Evolutionary conservation across 495 filamentous ascomycete species (phyloP).

Genomic region (Eremomyces bilateralis): DNA sequence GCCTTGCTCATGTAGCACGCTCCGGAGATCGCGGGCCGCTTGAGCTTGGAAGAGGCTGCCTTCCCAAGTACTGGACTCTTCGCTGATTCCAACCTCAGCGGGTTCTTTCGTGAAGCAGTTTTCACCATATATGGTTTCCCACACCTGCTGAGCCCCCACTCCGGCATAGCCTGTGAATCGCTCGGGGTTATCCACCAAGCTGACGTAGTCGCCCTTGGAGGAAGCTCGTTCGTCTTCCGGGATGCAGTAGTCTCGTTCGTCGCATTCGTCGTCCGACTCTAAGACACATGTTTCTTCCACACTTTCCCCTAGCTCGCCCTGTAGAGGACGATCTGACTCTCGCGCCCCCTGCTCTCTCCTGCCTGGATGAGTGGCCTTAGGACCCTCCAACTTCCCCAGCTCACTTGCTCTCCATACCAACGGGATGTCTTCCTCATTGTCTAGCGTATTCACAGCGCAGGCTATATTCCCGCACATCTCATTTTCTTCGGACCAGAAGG

Average conservation of each 20-base stretch:
- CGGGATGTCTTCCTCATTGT: constrained; percentile 86
- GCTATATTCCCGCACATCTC: constrained; percentile 96
- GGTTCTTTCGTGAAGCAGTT: constrained; percentile 61
- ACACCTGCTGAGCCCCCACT: constrained; percentile 61
- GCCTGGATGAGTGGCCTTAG: constrained; percentile 70
- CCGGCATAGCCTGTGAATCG: constrained; percentile 88
- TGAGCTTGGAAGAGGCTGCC: constrained; percentile 24
- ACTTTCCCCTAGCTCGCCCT: constrained; percentile 61
- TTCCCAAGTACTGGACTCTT: too few relatives aligned
- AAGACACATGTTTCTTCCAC: constrained; percentile 92
- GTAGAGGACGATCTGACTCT: constrained; percentile 40
- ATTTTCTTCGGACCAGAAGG: constrained; percentile 85
- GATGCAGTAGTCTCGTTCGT: constrained; percentile 91
- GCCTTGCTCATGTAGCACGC: constrained; percentile 51
- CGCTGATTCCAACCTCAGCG: background rate
- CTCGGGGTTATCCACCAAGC: constrained; percentile 80
- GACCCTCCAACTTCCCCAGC: constrained; percentile 80
- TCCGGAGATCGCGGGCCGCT: constrained; percentile 65
- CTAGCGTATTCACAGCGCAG: constrained; percentile 89
- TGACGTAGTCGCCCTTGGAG: constrained; percentile 89
- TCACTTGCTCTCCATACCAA: constrained; percentile 78
- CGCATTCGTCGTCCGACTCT: constrained; percentile 94
- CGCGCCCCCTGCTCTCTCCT: constrained; percentile 44
- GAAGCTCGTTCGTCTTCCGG: constrained; percentile 79
- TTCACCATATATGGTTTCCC: constrained; percentile 91